Evolutionary conservation across 805 yeast genomes (phyloP).

Genomic region (Metschnikowia similis): DNA sequence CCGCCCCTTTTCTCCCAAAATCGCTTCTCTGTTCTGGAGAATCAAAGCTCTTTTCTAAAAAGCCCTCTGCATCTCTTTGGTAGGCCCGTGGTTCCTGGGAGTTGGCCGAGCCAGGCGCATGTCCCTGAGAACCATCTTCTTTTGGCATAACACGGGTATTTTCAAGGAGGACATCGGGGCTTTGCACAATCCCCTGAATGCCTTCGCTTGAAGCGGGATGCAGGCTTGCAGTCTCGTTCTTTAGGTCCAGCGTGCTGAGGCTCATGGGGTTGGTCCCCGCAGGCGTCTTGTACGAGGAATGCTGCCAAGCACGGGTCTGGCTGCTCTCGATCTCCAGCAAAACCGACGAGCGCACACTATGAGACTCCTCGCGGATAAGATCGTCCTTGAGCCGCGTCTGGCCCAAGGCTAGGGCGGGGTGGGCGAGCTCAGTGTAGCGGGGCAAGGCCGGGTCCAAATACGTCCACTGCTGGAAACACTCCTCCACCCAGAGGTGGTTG

Average conservation of each 20-base stretch:
- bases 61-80: too few relatives aligned
- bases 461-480: conserved; percentile 60
- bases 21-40: not conserved
- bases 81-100: not conserved
- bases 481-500: conserved; percentile 88
- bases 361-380: not conserved
- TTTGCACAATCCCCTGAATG: too few relatives aligned
- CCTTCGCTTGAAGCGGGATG: too few relatives aligned
- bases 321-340: not conserved
- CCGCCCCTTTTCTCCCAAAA: too few relatives aligned
- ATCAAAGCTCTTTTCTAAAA: too few relatives aligned
- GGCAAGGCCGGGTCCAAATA: conserved; percentile 42
- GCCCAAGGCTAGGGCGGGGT: not conserved
- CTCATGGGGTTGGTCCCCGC: conserved; percentile 1
- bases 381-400: not conserved
- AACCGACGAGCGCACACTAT: not conserved
- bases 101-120: too few relatives aligned
- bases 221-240: not conserved
- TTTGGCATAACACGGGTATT: too few relatives aligned
- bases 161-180: too few relatives aligned
- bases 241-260: not conserved
- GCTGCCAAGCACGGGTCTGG: not conserved
- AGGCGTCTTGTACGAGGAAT: not conserved
- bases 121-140: too few relatives aligned
- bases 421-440: conserved; percentile 32